Conservation (phyloP, 202 grass and related monocot species). For the Musa balbisiana region DNA sequence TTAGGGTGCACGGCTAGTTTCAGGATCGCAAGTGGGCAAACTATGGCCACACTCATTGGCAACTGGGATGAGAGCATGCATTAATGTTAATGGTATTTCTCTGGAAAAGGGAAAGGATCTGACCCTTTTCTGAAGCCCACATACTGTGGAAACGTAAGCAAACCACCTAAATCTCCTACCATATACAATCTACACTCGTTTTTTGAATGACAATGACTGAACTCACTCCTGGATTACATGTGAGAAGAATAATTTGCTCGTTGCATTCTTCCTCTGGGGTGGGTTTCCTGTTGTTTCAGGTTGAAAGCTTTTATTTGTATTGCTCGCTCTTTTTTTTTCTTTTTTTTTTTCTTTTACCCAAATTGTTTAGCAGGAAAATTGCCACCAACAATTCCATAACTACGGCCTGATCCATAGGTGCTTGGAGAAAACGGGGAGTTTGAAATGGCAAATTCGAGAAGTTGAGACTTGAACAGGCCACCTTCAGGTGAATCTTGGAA, state of each 20-base stretch:
- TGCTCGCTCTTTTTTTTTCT: slow-evolving; percentile 17
- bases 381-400: slow-evolving; percentile 84
- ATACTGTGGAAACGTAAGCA: slow-evolving; percentile 81
- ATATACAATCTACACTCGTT: slow-evolving; percentile 84
- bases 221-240: slow-evolving; percentile 80
- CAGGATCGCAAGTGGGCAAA: slow-evolving; percentile 79
- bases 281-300: neutral
- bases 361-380: slow-evolving; percentile 58
- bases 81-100: slow-evolving; percentile 82
- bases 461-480: slow-evolving; percentile 94
- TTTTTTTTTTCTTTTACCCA: too few relatives aligned
- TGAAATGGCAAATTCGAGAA: slow-evolving; percentile 96
- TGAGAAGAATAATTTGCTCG: slow-evolving; percentile 23
- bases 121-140: slow-evolving; percentile 68
- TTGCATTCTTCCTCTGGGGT: neutral
- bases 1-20: slow-evolving; percentile 60
- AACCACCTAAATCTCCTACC: slow-evolving; percentile 67
- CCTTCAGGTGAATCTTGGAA: slow-evolving; percentile 48
- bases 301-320: neutral
- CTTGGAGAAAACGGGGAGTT: slow-evolving; percentile 94
- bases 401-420: slow-evolving; percentile 93
- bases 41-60: slow-evolving; percentile 80
- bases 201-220: slow-evolving; percentile 95
- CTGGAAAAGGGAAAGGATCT: slow-evolving; percentile 72
- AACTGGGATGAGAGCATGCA: slow-evolving; percentile 99